Conservation (phyloP, 257 asterid genomes). For the Solanum sitiens region DNA sequence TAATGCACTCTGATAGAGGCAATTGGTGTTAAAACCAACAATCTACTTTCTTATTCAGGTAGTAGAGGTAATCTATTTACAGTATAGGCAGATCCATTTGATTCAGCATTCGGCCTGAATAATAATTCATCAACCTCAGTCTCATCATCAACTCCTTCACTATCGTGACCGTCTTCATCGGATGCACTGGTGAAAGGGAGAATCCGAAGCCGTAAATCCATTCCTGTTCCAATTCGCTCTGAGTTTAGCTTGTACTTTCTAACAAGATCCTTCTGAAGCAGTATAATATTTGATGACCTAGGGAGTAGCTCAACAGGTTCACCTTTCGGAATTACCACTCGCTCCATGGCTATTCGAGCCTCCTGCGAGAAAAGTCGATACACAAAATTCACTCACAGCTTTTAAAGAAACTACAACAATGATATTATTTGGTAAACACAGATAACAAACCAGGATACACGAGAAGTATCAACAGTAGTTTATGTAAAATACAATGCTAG, state of each 20-base stretch:
- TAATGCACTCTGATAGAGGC: background rate
- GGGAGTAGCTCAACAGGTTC: slow-evolving; percentile 80
- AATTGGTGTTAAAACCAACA: background rate
- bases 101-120: slow-evolving; percentile 18
- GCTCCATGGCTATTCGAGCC: slow-evolving; percentile 81
- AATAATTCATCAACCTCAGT: slow-evolving; percentile 17
- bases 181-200: slow-evolving; percentile 38
- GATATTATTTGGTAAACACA: background rate
- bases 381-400: background rate
- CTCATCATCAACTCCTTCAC: slow-evolving; percentile 26
- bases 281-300: slow-evolving; percentile 48
- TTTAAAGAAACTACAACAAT: background rate
- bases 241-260: slow-evolving; percentile 70
- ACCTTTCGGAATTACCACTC: slow-evolving; percentile 74
- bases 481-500: background rate
- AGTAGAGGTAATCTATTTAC: slow-evolving; percentile 66
- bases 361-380: slow-evolving; percentile 34
- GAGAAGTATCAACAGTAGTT: background rate
- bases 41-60: slow-evolving; percentile 36
- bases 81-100: slow-evolving; percentile 44
- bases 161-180: slow-evolving; percentile 26
- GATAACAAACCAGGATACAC: background rate
- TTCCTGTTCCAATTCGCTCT: slow-evolving; percentile 59
- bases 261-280: slow-evolving; percentile 86
- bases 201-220: slow-evolving; percentile 46